Percentiles rank a stretch among this genome's conserved stretches.
Conservation (phyloP, 495 filamentous ascomycete genomes). For the Niebla homalea region DNA sequence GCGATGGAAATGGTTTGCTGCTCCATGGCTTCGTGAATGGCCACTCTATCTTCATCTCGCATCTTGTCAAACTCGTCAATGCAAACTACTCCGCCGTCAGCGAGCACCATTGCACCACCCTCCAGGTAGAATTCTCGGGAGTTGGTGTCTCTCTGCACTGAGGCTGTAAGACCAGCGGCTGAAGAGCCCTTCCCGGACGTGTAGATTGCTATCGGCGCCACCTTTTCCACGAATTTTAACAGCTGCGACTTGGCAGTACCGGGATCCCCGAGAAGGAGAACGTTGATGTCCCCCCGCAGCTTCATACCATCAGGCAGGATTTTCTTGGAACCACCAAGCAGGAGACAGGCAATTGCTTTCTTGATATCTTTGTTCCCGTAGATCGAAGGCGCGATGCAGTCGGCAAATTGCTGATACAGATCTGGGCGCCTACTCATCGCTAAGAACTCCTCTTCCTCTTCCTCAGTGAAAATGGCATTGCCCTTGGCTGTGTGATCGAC, state of each 20-base stretch:
- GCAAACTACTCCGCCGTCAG: constrained; percentile 94
- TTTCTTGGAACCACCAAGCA: constrained; percentile 96
- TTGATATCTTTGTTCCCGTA: constrained; percentile 96
- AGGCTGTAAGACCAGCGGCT: constrained; percentile 94
- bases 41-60: constrained; percentile 96
- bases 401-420: constrained; percentile 77
- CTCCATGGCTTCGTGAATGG: constrained; percentile 99
- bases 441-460: constrained; percentile 95
- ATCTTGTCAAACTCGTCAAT: constrained; percentile 99
- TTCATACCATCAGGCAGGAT: constrained; percentile 98
- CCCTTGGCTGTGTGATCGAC: constrained; percentile 84
- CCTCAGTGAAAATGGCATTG: constrained; percentile 72
- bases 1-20: constrained; percentile 99
- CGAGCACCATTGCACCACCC: constrained; percentile 97
- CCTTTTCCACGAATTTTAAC: constrained; percentile 95
- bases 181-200: constrained; percentile 98
- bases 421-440: constrained; percentile 86
- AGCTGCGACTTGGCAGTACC: constrained; percentile 98
- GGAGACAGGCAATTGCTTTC: constrained; percentile 91
- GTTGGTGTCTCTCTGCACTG: constrained; percentile 81
- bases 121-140: constrained; percentile 97
- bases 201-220: constrained; percentile 94
- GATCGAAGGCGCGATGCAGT: constrained; percentile 94
- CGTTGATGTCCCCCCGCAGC: constrained; percentile 96
- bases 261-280: constrained; percentile 90